Evolutionary conservation across 768 basidiomycete species (phyloP).

Genomic region (Naematelia aurantialba): DNA sequence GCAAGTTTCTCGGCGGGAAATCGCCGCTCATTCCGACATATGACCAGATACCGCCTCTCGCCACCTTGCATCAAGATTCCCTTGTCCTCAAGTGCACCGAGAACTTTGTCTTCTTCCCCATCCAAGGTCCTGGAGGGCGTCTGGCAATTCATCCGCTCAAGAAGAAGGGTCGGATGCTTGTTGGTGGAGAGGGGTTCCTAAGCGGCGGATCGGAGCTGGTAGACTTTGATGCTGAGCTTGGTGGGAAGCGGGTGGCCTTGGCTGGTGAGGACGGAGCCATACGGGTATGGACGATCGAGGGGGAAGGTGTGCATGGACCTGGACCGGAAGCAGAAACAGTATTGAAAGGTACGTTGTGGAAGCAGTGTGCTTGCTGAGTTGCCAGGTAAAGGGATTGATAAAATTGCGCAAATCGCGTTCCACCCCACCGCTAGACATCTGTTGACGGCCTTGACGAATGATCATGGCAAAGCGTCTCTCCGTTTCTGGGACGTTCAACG

Average conservation of each 20-base stretch:
- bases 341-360: slow-evolving; percentile 37
- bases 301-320: slow-evolving; percentile 27
- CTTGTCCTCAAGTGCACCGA: slow-evolving; percentile 46
- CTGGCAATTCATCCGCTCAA: slow-evolving; percentile 46
- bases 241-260: slow-evolving; percentile 2
- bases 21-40: slow-evolving; percentile 51
- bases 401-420: slow-evolving; percentile 43
- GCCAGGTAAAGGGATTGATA: slow-evolving; percentile 42
- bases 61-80: slow-evolving; percentile 44
- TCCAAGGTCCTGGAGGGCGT: slow-evolving; percentile 51
- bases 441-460: slow-evolving; percentile 45
- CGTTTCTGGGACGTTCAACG: slow-evolving; percentile 42
- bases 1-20: slow-evolving; percentile 51
- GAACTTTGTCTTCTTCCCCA: slow-evolving; percentile 48
- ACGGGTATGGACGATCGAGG: slow-evolving; percentile 41
- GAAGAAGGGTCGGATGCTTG: slow-evolving; percentile 46
- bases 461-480: slow-evolving; percentile 38
- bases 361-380: neutral
- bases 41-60: slow-evolving; percentile 46
- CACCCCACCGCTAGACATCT: slow-evolving; percentile 49
- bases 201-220: slow-evolving; percentile 44
- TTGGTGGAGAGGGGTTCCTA: slow-evolving; percentile 37
- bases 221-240: slow-evolving; percentile 39
- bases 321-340: slow-evolving; percentile 26
- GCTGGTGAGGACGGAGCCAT: slow-evolving; percentile 50